A percentile compares a stretch with the other conserved stretches of the same genome.
Evolutionary conservation across 202 grass and related monocot species (phyloP).

Genomic region (Zoysia matrella): DNA sequence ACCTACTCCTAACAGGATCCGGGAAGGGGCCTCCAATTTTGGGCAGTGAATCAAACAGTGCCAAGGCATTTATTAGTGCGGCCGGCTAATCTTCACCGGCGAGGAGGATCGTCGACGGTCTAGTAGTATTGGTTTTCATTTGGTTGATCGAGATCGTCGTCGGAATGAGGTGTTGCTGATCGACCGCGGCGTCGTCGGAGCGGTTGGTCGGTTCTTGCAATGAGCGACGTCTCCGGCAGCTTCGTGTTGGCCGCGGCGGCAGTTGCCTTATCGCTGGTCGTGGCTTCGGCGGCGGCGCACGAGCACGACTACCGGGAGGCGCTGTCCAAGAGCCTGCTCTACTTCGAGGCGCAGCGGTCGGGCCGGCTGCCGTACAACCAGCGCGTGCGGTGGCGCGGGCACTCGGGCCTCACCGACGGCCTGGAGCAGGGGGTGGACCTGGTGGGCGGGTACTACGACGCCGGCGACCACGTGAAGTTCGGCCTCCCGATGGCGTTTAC

Average conservation of each 20-base stretch:
- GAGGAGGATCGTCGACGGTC: neutral
- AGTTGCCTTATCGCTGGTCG: constrained; percentile 5
- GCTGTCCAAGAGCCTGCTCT: constrained; percentile 77
- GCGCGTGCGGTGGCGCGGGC: constrained; percentile 73
- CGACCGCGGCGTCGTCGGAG: neutral
- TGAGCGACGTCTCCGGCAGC: constrained; percentile 55
- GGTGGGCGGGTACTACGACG: no score
- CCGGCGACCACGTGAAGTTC: no score
- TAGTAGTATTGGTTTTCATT: neutral
- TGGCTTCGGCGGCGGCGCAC: neutral
- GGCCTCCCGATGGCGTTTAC: no score
- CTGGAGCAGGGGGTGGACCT: constrained; percentile 66
- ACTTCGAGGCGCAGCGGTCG: constrained; percentile 95
- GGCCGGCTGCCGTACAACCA: constrained; percentile 93
- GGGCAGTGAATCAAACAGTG: constrained; percentile 16
- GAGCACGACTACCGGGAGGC: constrained; percentile 77
- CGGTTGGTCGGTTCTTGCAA: constrained; percentile 1
- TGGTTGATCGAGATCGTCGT: neutral
- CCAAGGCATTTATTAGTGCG: neutral
- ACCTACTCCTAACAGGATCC: no score
- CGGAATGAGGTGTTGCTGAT: neutral
- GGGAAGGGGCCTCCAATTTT: neutral
- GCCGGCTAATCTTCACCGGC: constrained; percentile 3
- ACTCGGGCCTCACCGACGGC: constrained; percentile 89
- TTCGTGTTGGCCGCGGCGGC: constrained; percentile 27